Percentiles rank a stretch among this genome's conserved stretches.
phyloP scores from a whole-genome alignment of 768 basidiomycete species.

The Auriscalpium microsporum region DNA sequence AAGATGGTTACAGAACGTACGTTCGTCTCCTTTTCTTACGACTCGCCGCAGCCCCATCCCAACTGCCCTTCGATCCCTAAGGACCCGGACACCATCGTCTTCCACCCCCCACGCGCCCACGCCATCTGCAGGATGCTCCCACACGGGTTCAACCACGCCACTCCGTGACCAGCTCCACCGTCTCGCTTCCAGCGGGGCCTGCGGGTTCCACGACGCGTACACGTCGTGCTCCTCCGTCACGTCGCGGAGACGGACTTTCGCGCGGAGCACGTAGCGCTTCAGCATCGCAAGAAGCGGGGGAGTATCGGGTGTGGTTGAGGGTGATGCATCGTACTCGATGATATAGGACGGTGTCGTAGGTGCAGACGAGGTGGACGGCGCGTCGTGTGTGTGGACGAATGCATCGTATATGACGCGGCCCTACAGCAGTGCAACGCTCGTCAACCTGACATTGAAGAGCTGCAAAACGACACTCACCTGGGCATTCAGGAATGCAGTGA shows the following conservation, averaged over 20 bases:
- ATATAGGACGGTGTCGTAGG: slow-evolving; percentile 48
- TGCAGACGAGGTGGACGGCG: slow-evolving; percentile 32
- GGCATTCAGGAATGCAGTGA: slow-evolving; percentile 69
- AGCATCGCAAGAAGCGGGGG: slow-evolving; percentile 59
- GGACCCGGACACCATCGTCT: slow-evolving; percentile 23
- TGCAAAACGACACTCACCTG: slow-evolving; percentile 40
- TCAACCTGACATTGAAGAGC: too few species aligned
- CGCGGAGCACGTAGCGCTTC: slow-evolving; percentile 79
- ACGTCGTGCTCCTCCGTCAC: slow-evolving; percentile 72
- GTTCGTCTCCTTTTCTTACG: slow-evolving; percentile 57
- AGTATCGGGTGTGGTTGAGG: slow-evolving; percentile 27
- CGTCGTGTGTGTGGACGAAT: slow-evolving; percentile 51
- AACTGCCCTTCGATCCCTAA: slow-evolving; percentile 59
- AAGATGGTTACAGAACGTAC: slow-evolving; percentile 33
- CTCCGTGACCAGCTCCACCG: slow-evolving; percentile 56
- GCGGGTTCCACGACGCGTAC: slow-evolving; percentile 71
- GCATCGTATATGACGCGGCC: slow-evolving; percentile 86
- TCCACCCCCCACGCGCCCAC: slow-evolving; percentile 55
- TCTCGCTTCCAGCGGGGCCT: slow-evolving; percentile 31
- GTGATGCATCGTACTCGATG: slow-evolving; percentile 61
- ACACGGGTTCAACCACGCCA: slow-evolving; percentile 70
- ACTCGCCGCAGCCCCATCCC: slow-evolving; percentile 76
- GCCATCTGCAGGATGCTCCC: slow-evolving; percentile 33
- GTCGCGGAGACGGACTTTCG: slow-evolving; percentile 79
- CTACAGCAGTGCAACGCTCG: slow-evolving; percentile 28